Base-by-base conservation (phyloP, 177 flowering plant genomes). In the Vitis hybrid region DNA sequence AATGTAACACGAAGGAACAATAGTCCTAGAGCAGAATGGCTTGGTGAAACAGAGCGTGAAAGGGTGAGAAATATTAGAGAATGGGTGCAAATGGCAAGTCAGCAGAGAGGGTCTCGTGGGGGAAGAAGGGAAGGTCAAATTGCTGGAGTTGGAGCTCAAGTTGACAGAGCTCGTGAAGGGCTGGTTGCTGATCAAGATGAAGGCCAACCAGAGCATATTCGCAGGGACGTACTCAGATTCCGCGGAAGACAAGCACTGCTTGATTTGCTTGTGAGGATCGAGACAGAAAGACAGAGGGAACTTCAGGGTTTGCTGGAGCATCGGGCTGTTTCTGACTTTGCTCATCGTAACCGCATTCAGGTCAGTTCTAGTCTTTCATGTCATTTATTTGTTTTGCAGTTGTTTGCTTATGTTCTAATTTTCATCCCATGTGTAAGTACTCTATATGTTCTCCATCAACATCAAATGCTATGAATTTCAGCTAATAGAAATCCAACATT, bases 291-390 rank as follows among this genome's bases (percentile, higher is more conserved):
- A 52, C 95, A 85, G 57, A 75, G 87, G 75, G 95, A 90, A 75
- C 88, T 90, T 68, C 81, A 88, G 78, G 81, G 86, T 60, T 73
- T 90, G 69, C 51, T 83, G 80, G 89, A 87, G 74, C 90, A 88
- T 72, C 90, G 92, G 2, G 93, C 93, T 57, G 95, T 90, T 68
- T 87, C 95, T 62, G 91, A 88, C 72, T 90, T 90, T 82, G 95
- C 95, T 72, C 91, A 90, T 69, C 89, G 92, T 19, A 90, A 83
- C 65, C 91, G 93, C 33, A 86, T 90, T 78, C 95, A 90, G 93
- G 95, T 90, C 51, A 64, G 82, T 71, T 68, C 31, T 55, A 50
- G 18, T 9, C 51, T 51, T n/a, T 29, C 66, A 60, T 18, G 66
- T 53, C 31, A 14, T 22, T 62, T 62, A 10, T 31, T 15, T 10